Conservation (phyloP, 148 eudicot genomes). For the Chenopodium suecicum region DNA sequence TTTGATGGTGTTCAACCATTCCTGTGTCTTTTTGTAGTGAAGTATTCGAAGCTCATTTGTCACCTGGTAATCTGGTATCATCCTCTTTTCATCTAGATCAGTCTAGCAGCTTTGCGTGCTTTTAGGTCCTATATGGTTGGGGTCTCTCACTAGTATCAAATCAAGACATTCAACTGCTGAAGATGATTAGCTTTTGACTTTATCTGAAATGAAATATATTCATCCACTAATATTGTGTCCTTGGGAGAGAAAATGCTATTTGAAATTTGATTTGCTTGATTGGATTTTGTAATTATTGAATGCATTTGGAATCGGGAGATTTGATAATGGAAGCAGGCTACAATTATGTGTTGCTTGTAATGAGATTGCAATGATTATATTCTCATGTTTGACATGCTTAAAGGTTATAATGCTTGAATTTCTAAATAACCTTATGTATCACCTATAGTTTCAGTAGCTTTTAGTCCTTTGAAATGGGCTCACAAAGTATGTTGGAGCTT, state of each 20-base stretch:
- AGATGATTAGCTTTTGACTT: background rate
- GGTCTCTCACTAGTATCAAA: background rate
- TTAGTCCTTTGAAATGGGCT: slow-evolving; percentile 42
- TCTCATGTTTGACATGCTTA: background rate
- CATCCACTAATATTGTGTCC: background rate
- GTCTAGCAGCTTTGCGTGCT: background rate
- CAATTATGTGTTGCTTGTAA: background rate
- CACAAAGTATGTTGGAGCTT: slow-evolving; percentile 44
- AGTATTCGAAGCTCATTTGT: background rate
- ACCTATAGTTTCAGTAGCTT: slow-evolving; percentile 20
- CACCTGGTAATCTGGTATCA: background rate
- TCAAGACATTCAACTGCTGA: background rate
- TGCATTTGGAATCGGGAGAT: background rate
- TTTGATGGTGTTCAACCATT: background rate
- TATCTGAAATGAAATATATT: background rate
- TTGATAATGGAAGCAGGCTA: background rate
- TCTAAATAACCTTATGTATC: background rate
- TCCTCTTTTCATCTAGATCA: background rate
- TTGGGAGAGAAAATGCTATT: background rate
- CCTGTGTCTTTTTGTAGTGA: background rate
- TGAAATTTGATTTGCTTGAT: background rate
- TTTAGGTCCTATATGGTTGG: background rate
- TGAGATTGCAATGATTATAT: background rate
- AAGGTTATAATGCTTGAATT: background rate
- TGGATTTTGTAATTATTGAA: background rate